Evolutionary conservation across 441 rosid genomes (phyloP).

Genomic region (Pelargonium myrrhifolium): DNA sequence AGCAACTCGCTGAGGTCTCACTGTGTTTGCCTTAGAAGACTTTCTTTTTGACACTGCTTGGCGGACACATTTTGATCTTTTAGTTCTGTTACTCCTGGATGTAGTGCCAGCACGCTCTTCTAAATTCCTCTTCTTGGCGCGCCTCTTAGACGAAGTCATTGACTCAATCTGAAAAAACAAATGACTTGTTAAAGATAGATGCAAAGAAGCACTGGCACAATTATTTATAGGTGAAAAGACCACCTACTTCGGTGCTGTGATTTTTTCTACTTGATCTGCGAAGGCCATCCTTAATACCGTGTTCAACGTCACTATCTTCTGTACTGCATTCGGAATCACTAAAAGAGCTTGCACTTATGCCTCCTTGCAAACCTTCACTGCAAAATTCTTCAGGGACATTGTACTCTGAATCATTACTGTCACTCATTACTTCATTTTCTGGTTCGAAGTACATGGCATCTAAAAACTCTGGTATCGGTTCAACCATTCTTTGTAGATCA

Average conservation of each 20-base stretch:
- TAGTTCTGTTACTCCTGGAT: conserved; percentile 35
- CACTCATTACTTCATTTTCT: conserved; percentile 58
- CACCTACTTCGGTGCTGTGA: conserved; percentile 39
- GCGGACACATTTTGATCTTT: conserved; percentile 33
- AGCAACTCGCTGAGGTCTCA: conserved; percentile 69
- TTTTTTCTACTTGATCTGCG: conserved; percentile 55
- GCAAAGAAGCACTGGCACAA: conserved; percentile 18
- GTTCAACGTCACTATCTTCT: conserved; percentile 47
- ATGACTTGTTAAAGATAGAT: conserved; percentile 16
- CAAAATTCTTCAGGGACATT: conserved; percentile 51
- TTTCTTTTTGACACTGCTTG: conserved; percentile 41
- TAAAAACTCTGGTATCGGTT: conserved; percentile 61
- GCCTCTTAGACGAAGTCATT: conserved; percentile 43
- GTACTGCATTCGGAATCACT: conserved; percentile 52
- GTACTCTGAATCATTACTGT: conserved; percentile 64
- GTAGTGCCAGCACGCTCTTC: conserved; percentile 42
- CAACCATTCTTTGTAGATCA: conserved; percentile 62
- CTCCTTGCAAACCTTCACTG: conserved; percentile 53
- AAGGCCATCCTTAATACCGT: conserved; percentile 33
- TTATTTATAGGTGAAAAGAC: conserved; percentile 17
- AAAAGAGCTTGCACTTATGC: conserved; percentile 41
- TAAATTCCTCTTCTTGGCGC: conserved; percentile 48
- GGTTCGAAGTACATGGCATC: conserved; percentile 77
- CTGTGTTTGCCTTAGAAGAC: conserved; percentile 39
- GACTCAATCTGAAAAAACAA: conserved; percentile 43